Conservation (phyloP, 257 asterid species). For the Solanum dulcamara region DNA sequence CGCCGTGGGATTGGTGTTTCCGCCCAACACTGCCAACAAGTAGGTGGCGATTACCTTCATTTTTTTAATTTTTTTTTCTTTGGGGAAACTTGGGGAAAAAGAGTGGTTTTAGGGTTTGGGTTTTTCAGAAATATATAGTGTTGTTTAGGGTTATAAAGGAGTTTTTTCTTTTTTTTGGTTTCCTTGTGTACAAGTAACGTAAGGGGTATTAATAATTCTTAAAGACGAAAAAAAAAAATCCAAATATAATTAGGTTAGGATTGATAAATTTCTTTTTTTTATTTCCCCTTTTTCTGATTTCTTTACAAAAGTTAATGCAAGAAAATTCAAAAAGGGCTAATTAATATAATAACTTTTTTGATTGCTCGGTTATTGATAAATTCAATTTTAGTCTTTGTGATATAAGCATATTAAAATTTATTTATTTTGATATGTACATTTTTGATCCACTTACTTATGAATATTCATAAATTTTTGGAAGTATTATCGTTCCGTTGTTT, state of each 20-base stretch:
- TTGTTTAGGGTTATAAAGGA: neutral
- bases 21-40: constrained; percentile 13
- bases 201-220: neutral
- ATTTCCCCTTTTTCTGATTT: neutral
- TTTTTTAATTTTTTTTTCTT: neutral
- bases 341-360: neutral
- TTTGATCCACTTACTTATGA: neutral
- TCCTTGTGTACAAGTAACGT: neutral
- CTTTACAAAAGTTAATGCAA: neutral
- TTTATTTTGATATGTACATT: neutral
- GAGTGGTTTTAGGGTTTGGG: neutral
- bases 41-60: constrained; percentile 11
- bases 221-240: neutral
- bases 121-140: neutral
- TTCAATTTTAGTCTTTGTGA: neutral
- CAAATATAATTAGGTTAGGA: neutral
- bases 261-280: neutral
- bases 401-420: no score
- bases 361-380: neutral
- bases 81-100: neutral
- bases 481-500: accelerated
- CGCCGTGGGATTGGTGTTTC: constrained; percentile 4
- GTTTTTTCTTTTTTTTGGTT: neutral
- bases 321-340: neutral
- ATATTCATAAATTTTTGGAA: neutral